Base-by-base conservation (phyloP, 2,329 filamentous ascomycete genomes). In the Talaromyces sp. region DNA sequence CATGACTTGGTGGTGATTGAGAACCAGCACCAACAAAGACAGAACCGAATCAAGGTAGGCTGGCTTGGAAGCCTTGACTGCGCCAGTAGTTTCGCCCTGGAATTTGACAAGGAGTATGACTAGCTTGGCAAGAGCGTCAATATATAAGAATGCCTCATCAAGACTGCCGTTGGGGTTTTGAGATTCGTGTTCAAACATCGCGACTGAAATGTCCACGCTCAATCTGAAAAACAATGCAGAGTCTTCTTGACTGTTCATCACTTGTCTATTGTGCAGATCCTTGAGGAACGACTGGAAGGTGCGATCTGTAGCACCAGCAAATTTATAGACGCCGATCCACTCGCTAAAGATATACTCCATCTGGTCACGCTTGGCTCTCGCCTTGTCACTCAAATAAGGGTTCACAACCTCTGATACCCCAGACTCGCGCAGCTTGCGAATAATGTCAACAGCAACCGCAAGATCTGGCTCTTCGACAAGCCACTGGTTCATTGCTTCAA, bases 311-410 rank as follows among this genome's bases (percentile, higher is more conserved):
- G 89, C 87, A 69, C 89, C 87, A n/a, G 88, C 85, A 71, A 92
- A 91, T 76, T 90, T 90, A 79, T 85, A 90, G 8, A 97, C 85
- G 66, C 90, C 88, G 33, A 94, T 86, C 95, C 95, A 99, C 79
- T 99, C 95, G 50, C 94, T 93, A 73, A 99, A 97, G 22, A 97
- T 85, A 74, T 99, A 98, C 71, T 96, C 92, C 79, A 96, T 87
- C 75, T 97, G 92, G 67, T 96, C 92, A 68, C 89, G 87, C 70
- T 89, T 89, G 37, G 86, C 83, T 45, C 80, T 76, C 17, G 82
- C 78, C 59, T 87, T 84, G 64, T 89, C 86, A 25, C 84, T 86
- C 35, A 83, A 79, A 61, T 83, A 77, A 63, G 83, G 77, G 69
- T 84, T 82, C 60, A 81, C 75, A 80, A 85, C 79, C 81, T 92